A percentile compares a stretch with the other conserved stretches of the same genome.
phyloP scores from a whole-genome alignment of 2,329 filamentous ascomycete genomes.

The Diaporthe caulivora region DNA sequence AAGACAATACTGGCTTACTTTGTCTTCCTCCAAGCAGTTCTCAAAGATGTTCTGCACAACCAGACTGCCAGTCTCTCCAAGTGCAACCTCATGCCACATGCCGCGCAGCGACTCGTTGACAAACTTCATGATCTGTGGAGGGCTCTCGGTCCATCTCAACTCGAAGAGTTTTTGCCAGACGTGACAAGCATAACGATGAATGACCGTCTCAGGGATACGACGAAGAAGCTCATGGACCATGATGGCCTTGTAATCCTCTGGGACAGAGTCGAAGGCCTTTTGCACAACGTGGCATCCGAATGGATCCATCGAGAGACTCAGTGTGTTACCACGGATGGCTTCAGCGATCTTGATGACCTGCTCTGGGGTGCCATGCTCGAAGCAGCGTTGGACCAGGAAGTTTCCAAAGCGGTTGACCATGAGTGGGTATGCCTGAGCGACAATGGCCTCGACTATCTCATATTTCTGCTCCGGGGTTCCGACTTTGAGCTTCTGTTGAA shows the following conservation, averaged over 20 bases:
- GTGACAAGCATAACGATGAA: slow-evolving; percentile 98
- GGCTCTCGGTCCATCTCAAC: slow-evolving; percentile 92
- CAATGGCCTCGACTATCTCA: slow-evolving; percentile 96
- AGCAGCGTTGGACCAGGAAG: slow-evolving; percentile 98
- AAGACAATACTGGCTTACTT: slow-evolving; percentile 69
- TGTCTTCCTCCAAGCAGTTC: slow-evolving; percentile 98
- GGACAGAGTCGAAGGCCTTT: slow-evolving; percentile 97
- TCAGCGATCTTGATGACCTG: slow-evolving; percentile 96
- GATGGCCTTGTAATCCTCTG: slow-evolving; percentile 96
- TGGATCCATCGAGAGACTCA: slow-evolving; percentile 96
- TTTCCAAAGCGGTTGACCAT: slow-evolving; percentile 99
- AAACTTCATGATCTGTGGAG: slow-evolving; percentile 97
- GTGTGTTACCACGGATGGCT: slow-evolving; percentile 91
- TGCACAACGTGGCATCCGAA: slow-evolving; percentile 99
- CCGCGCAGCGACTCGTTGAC: slow-evolving; percentile 95
- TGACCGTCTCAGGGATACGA: slow-evolving; percentile 96
- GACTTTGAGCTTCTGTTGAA: slow-evolving; percentile 98
- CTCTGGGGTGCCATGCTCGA: slow-evolving; percentile 95
- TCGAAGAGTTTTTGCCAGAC: slow-evolving; percentile 99
- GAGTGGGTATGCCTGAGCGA: slow-evolving; percentile 91
- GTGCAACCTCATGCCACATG: slow-evolving; percentile 99
- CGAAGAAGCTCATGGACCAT: slow-evolving; percentile 99
- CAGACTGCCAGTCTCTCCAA: slow-evolving; percentile 96
- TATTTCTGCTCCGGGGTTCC: slow-evolving; percentile 96
- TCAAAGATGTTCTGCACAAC: slow-evolving; percentile 99